Evolutionary conservation across 2,329 filamentous ascomycete species (phyloP).

Genomic region (Aureobasidium namibiae): DNA sequence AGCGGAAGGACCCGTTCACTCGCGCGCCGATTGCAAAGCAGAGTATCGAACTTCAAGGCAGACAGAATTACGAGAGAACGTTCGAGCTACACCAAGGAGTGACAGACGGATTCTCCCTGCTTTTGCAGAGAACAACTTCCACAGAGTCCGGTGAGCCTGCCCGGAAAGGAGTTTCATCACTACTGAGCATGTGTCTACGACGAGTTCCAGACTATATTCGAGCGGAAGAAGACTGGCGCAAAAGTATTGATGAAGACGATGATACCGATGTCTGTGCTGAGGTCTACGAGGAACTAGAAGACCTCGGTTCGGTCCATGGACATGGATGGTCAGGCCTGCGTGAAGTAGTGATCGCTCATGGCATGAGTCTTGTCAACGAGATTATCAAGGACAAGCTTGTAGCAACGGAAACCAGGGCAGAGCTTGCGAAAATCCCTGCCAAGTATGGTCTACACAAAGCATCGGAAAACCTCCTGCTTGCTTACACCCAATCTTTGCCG

Average conservation of each 20-base stretch:
- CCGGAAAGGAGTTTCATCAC: constrained; percentile 28
- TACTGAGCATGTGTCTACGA: constrained; percentile 32
- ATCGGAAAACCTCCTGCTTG: neutral
- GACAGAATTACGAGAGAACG: constrained; percentile 9
- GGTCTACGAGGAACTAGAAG: constrained; percentile 33
- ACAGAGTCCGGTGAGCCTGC: constrained; percentile 13
- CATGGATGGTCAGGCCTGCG: constrained; percentile 33
- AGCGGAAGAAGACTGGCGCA: constrained; percentile 30
- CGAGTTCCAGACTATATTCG: constrained; percentile 34
- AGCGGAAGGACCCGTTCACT: neutral
- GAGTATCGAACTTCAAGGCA: constrained; percentile 14
- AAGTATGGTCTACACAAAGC: neutral
- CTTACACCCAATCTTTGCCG: neutral
- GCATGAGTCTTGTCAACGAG: constrained; percentile 28
- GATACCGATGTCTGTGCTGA: constrained; percentile 29
- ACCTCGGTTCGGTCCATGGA: constrained; percentile 26
- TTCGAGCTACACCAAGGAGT: constrained; percentile 14
- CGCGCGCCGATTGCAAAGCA: constrained; percentile 15
- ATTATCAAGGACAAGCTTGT: constrained; percentile 30
- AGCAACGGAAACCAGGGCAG: neutral
- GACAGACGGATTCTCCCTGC: constrained; percentile 10
- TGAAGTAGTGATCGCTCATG: constrained; percentile 34
- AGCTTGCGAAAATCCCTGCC: constrained; percentile 6
- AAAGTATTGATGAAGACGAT: constrained; percentile 25
- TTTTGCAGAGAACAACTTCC: constrained; percentile 21